A percentile compares a stretch with the other conserved stretches of the same genome.
phyloP scores from a whole-genome alignment of 768 basidiomycete genomes.

The Rhizopogon roseolus region DNA sequence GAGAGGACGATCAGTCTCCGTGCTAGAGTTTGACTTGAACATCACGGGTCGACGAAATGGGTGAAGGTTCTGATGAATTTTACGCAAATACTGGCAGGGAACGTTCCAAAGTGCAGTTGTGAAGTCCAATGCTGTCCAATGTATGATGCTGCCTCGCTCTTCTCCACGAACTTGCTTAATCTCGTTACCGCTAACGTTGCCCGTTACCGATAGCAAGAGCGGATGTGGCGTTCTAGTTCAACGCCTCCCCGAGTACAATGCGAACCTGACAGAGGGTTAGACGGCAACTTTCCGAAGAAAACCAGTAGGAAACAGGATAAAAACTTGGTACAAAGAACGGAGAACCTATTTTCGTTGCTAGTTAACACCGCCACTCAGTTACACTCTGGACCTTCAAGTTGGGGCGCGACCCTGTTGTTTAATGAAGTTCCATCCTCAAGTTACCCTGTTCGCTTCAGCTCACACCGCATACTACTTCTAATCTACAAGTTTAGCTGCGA shows the following conservation, averaged over 20 bases:
- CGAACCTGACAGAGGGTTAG: neutral
- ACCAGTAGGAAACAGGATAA: neutral
- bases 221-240: neutral
- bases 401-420: no score
- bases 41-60: slow-evolving; percentile 9
- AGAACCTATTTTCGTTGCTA: slow-evolving; percentile 1
- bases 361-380: neutral
- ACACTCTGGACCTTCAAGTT: no score
- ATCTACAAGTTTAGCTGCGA: no score
- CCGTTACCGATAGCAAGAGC: neutral
- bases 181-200: neutral
- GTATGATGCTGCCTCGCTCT: neutral
- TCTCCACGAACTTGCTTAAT: neutral
- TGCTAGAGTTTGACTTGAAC: slow-evolving; percentile 9
- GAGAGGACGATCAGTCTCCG: slow-evolving; percentile 32
- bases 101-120: neutral
- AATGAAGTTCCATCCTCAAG: no score
- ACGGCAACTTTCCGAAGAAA: neutral
- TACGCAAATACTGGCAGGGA: neutral
- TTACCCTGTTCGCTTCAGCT: no score
- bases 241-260: neutral
- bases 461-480: no score
- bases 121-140: neutral
- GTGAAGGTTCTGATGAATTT: neutral
- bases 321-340: neutral